A percentile compares a stretch with the other conserved stretches of the same genome.
These are phyloP conservation scores for Sporothrix dimorphospora DNA, from an alignment of 2,329 filamentous ascomycete genomes.

Conservation along the genomic window DNA sequence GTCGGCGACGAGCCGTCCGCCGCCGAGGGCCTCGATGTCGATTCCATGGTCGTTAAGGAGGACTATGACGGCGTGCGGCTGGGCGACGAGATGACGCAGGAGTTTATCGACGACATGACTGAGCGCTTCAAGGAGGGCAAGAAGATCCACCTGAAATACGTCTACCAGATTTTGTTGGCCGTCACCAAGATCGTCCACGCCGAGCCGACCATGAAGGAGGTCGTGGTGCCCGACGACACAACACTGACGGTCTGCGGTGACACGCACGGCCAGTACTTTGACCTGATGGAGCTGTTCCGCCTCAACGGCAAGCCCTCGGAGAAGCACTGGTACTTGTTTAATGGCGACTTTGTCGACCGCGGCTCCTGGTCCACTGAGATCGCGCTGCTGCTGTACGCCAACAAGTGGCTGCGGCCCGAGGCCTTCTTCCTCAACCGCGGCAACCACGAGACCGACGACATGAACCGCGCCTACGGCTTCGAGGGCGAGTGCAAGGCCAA, in stretches of 20 bases:
- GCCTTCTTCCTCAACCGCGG: conserved; percentile 95
- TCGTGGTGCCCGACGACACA: conserved; percentile 75
- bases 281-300: conserved; percentile 93
- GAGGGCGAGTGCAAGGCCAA: conserved; percentile 98
- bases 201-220: conserved; percentile 96
- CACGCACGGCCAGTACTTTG: conserved; percentile 97
- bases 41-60: conserved; percentile 79
- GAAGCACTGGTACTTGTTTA: conserved; percentile 94
- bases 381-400: conserved; percentile 87
- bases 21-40: conserved; percentile 85
- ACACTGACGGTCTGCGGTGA: conserved; percentile 94
- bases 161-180: conserved; percentile 91
- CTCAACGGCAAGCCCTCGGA: conserved; percentile 84
- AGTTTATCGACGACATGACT: conserved; percentile 98
- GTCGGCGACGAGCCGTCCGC: conserved; percentile 90
- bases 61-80: conserved; percentile 84
- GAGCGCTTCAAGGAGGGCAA: conserved; percentile 95
- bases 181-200: conserved; percentile 88
- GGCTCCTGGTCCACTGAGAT: conserved; percentile 99
- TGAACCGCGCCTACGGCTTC: conserved; percentile 98
- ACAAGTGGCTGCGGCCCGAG: conserved; percentile 91
- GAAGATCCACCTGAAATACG: conserved; percentile 93
- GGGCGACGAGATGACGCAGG: conserved; percentile 84
- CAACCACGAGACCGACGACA: conserved; percentile 98
- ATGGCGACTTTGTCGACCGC: conserved; percentile 97